Conservation (phyloP, 108 stramenopile species). For the Cyclotella sp. region DNA sequence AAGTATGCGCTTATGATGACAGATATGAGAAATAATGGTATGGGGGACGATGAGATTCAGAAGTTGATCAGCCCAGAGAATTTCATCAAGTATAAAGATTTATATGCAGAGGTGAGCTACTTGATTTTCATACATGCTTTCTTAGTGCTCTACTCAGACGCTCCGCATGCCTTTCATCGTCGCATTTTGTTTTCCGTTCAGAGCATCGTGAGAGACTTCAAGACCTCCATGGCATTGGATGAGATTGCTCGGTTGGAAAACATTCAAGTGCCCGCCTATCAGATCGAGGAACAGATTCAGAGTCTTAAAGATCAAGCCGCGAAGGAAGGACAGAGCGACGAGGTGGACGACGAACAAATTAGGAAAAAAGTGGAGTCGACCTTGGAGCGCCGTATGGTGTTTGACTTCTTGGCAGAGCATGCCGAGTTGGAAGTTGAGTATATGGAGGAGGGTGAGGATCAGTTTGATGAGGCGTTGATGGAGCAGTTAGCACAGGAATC, state of each 20-base stretch:
- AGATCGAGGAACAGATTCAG: slow-evolving; percentile 86
- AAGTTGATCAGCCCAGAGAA: slow-evolving; percentile 91
- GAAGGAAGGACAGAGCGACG: slow-evolving; percentile 57
- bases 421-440: slow-evolving; percentile 80
- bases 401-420: slow-evolving; percentile 83
- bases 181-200: not conserved
- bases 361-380: slow-evolving; percentile 81
- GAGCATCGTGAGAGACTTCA: slow-evolving; percentile 80
- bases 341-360: slow-evolving; percentile 75
- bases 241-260: slow-evolving; percentile 84
- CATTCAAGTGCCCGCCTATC: slow-evolving; percentile 82
- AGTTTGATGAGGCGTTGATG: slow-evolving; percentile 83
- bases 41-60: slow-evolving; percentile 92
- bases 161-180: not conserved
- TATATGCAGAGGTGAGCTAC: slow-evolving; percentile 61
- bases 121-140: not conserved
- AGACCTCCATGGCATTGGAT: slow-evolving; percentile 85
- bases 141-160: not conserved
- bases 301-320: slow-evolving; percentile 74
- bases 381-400: slow-evolving; percentile 76
- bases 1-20: slow-evolving; percentile 97
- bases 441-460: slow-evolving; percentile 62
- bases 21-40: slow-evolving; percentile 89
- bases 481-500: slow-evolving; percentile 80
- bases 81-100: slow-evolving; percentile 94